phyloP scores from a whole-genome alignment of 1,139 yeast genomes.

The Debaryomyces sp. region DNA sequence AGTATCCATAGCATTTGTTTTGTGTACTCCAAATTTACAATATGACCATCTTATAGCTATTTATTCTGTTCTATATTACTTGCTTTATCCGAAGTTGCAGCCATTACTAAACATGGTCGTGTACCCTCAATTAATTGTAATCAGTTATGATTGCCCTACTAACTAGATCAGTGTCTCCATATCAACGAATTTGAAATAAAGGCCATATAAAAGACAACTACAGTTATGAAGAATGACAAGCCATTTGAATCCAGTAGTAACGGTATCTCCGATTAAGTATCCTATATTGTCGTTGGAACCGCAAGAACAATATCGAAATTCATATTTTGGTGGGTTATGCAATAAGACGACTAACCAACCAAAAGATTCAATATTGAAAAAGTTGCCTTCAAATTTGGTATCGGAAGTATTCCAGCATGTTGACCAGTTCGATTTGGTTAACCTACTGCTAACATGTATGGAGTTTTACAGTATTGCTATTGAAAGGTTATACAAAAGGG shows the following conservation, averaged over 20 bases:
- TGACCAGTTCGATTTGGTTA: slow-evolving; percentile 36
- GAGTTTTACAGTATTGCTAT: slow-evolving; percentile 26
- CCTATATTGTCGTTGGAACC: slow-evolving; percentile 1
- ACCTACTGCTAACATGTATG: slow-evolving; percentile 27
- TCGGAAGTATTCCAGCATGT: slow-evolving; percentile 22
- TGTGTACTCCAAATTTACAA: neutral
- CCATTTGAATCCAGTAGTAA: slow-evolving; percentile 1
- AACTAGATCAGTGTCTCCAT: neutral
- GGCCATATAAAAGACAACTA: neutral
- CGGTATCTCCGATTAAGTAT: neutral
- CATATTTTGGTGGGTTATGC: neutral
- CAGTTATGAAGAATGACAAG: slow-evolving; percentile 4
- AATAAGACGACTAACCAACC: slow-evolving; percentile 9
- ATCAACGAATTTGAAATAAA: neutral
- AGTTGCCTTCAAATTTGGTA: slow-evolving; percentile 17
- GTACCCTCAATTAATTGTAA: slow-evolving; percentile 2
- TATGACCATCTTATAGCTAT: too few species aligned
- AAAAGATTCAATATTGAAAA: slow-evolving; percentile 9
- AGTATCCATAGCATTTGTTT: neutral
- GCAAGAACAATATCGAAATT: neutral
- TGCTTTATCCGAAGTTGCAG: neutral
- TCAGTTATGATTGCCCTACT: neutral
- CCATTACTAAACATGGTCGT: neutral
- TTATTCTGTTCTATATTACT: too few species aligned
- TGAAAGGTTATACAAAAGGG: slow-evolving; percentile 31